Conservation (phyloP, 371 early-diverging fungal genomes). For the Syncephalastrum contaminatum region DNA sequence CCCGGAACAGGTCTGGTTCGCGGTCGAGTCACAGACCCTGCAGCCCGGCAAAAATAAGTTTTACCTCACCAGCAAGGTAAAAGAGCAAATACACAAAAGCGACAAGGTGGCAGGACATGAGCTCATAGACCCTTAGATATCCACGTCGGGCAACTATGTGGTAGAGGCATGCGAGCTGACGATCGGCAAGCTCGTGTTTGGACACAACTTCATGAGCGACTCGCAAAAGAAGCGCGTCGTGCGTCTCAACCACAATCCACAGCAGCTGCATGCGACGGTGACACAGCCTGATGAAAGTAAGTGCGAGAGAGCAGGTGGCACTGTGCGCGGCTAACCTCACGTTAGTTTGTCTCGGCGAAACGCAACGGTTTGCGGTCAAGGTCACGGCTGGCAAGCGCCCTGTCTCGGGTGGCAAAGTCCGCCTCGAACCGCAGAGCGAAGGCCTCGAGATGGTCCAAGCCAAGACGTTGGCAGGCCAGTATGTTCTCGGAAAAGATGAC, state of each 20-base stretch:
- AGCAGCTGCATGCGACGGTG: conserved; percentile 29
- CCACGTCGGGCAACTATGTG: conserved; percentile 64
- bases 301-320: not conserved
- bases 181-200: conserved; percentile 57
- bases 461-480: conserved; percentile 10
- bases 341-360: conserved; percentile 44
- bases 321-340: not conserved
- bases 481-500: conserved; percentile 9
- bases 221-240: conserved; percentile 58
- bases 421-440: conserved; percentile 42
- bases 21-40: conserved; percentile 38
- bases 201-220: conserved; percentile 62
- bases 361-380: conserved; percentile 38
- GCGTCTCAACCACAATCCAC: conserved; percentile 52
- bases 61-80: conserved; percentile 64
- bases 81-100: not conserved
- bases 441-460: conserved; percentile 33
- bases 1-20: conserved; percentile 54
- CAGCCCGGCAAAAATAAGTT: conserved; percentile 67
- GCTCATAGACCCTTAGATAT: conserved; percentile 34
- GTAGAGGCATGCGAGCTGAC: conserved; percentile 62
- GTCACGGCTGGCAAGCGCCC: conserved; percentile 27
- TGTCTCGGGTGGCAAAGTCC: conserved; percentile 20
- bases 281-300: conserved; percentile 45
- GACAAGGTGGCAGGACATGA: too few species aligned